Evolutionary conservation across 106 monocot species (phyloP), one percentile per base, ranked within the genome.

Genomic region (Dioscorea alata): DNA sequence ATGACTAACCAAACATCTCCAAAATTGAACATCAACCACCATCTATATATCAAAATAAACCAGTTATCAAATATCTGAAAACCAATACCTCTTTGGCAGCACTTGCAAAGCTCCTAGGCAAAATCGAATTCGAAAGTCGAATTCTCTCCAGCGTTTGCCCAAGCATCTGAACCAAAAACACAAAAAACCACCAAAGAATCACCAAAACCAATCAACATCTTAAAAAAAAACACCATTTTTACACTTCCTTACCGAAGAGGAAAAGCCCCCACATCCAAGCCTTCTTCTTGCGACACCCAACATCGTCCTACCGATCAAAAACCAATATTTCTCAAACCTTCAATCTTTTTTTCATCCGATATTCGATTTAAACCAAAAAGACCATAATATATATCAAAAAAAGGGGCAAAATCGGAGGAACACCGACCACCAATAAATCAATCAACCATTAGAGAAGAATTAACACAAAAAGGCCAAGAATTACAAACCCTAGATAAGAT

Each of bases 71-170:
- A 42, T 3, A 42, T 42, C 42, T 42, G 42, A 42, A 50, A 50
- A n/a, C 50, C 14, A 66, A 24, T 63, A 93, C 93, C 81, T 93
- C 82, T 72, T 93, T 93, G 16, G 74, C 76, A 13, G 77, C 63
- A n/a, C 76, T 64, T 4, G 93, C 84, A 53, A 77, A 89, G 61
- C 54, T 73, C 59, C 79, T 89, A 31, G 72, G 69, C 23, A 59
- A 25, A 49, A 70, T 59, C 52, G 79, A 67, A 12, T 64, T 28
- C 15, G 53, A 48, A 6, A 81, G 83, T 6, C 74, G 54, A 69
- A 82, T 51, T 71, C 84, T 74, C 65, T 61, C 53, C 67, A 82
- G 59, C 23, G 72, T 65, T 67, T 75, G 76, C 18, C 78, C 70
- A 56, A 78, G 21, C 48, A 75, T 68, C 89, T 82, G 68, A 28